These are phyloP conservation scores for Russula ochroleuca DNA, from an alignment of 768 basidiomycete genomes.

Conservation along the genomic window DNA sequence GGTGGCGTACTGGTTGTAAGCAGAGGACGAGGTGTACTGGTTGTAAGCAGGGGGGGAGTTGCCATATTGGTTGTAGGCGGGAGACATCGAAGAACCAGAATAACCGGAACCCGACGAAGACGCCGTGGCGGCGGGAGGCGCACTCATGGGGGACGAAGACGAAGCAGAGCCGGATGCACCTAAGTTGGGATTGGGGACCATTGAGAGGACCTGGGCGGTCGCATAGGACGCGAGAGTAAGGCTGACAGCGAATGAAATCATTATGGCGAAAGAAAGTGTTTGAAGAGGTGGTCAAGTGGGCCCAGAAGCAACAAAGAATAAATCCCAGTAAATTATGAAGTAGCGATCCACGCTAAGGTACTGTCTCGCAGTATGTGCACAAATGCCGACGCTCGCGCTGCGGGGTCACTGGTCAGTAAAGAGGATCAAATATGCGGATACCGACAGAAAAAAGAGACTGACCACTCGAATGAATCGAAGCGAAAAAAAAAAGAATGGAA, in stretches of 20 bases:
- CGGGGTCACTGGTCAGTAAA: background rate
- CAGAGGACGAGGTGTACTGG: slow-evolving; percentile 18
- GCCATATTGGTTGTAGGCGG: slow-evolving; percentile 17
- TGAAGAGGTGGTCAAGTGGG: slow-evolving; percentile 36
- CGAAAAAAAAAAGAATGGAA: slow-evolving; percentile 35
- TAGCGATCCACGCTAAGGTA: slow-evolving; percentile 71
- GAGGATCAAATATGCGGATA: slow-evolving; percentile 5
- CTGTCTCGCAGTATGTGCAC: slow-evolving; percentile 58
- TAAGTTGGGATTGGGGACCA: slow-evolving; percentile 33
- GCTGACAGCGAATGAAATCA: slow-evolving; percentile 59
- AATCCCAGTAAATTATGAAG: slow-evolving; percentile 42
- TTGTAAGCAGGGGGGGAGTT: slow-evolving; percentile 12
- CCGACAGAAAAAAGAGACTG: slow-evolving; percentile 29
- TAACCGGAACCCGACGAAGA: background rate
- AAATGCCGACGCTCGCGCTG: slow-evolving; percentile 44
- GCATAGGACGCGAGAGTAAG: slow-evolving; percentile 56
- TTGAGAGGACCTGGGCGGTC: slow-evolving; percentile 48
- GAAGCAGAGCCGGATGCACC: slow-evolving; percentile 33
- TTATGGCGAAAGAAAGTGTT: slow-evolving; percentile 42
- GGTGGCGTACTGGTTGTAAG: slow-evolving; percentile 26
- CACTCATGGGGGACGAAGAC: slow-evolving; percentile 35
- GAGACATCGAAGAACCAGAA: background rate
- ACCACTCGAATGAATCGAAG: slow-evolving; percentile 40
- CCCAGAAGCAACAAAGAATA: slow-evolving; percentile 34
- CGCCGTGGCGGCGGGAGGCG: slow-evolving; percentile 30